Percentiles rank a stretch among this genome's conserved stretches.
Evolutionary conservation across 164 flowering plant species (phyloP).

Genomic region (Taxillus chinensis): DNA sequence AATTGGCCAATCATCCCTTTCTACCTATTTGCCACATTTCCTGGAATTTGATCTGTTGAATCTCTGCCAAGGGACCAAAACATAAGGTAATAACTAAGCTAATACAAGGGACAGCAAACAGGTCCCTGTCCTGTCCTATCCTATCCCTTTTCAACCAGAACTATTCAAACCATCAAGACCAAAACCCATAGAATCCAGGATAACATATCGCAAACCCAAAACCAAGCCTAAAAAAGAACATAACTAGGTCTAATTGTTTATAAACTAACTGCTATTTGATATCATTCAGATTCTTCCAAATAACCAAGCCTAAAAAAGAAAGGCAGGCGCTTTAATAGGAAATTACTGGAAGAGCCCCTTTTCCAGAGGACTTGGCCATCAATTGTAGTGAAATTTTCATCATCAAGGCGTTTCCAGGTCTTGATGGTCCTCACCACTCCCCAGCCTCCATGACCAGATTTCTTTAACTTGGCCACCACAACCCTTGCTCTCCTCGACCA

Average conservation of each 20-base stretch:
- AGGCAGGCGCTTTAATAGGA: not conserved
- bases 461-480: constrained; percentile 59
- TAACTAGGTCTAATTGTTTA: not conserved
- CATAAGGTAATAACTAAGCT: too few species aligned
- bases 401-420: constrained; percentile 94
- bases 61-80: too few species aligned
- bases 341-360: constrained; percentile 40
- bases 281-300: not conserved
- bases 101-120: too few species aligned
- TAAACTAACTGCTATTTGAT: not conserved
- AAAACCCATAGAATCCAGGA: too few species aligned
- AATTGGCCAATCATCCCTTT: too few species aligned
- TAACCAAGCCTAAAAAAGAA: not conserved
- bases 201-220: not conserved
- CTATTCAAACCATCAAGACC: too few species aligned
- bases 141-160: too few species aligned
- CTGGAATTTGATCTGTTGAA: too few species aligned
- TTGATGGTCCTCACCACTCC: constrained; percentile 78
- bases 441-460: constrained; percentile 50
- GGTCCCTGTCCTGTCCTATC: too few species aligned
- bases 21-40: too few species aligned
- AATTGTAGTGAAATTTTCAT: constrained; percentile 43
- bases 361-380: constrained; percentile 75
- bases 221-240: too few species aligned
- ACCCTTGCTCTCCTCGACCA: constrained; percentile 88